phyloP scores from a whole-genome alignment of 1,139 yeast genomes.

The Pichia sp. region DNA sequence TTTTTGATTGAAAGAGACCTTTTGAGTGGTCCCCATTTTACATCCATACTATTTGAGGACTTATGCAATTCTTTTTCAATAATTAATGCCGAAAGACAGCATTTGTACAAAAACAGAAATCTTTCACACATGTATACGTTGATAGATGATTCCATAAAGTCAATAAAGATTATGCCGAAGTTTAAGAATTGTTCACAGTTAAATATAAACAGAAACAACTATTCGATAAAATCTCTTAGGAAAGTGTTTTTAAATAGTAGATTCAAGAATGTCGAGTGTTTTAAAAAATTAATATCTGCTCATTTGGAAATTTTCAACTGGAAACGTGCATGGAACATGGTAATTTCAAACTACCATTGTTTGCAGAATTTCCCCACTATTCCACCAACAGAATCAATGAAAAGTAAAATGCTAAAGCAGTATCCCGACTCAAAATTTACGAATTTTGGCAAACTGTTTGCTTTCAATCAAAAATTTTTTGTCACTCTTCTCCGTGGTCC shows the following conservation, averaged over 20 bases:
- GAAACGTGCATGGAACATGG: conserved; percentile 9
- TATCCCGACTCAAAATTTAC: not conserved
- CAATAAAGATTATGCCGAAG: conserved; percentile 3
- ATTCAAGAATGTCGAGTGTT: not conserved
- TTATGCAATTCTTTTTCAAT: not conserved
- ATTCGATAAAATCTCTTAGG: not conserved
- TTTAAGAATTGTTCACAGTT: not conserved
- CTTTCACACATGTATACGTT: not conserved
- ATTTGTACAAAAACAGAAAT: too few species aligned
- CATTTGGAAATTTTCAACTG: conserved; percentile 4
- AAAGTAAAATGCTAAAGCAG: not conserved
- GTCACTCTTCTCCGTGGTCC: not conserved
- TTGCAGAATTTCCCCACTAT: not conserved
- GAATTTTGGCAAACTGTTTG: not conserved
- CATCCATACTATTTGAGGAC: conserved; percentile 5
- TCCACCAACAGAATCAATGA: not conserved
- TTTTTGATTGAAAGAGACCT: not conserved
- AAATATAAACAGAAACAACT: not conserved
- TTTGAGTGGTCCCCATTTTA: not conserved
- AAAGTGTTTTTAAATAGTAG: not conserved
- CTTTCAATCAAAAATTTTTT: not conserved
- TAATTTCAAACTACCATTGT: not conserved
- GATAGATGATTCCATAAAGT: not conserved
- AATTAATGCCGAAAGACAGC: not conserved
- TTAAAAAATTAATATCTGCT: not conserved